phyloP scores from a whole-genome alignment of 306 rosid genomes.

The Cucumis cinereus region DNA sequence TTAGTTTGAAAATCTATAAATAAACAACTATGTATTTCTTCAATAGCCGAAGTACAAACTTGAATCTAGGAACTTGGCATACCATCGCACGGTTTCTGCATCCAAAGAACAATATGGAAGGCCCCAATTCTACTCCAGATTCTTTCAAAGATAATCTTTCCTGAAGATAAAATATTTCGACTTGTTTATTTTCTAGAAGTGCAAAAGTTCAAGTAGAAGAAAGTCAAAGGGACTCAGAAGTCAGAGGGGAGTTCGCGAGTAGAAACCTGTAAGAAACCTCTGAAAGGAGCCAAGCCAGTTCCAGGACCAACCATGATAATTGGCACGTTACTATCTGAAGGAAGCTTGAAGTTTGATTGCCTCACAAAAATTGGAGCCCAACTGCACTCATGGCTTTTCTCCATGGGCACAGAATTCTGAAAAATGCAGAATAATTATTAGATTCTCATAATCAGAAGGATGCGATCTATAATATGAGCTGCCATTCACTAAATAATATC shows the following conservation, averaged over 20 bases:
- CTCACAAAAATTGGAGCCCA: conserved; percentile 92
- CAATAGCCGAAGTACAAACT: background rate
- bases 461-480: background rate
- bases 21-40: background rate
- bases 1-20: background rate
- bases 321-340: conserved; percentile 66
- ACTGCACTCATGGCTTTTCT: conserved; percentile 59
- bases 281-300: conserved; percentile 98
- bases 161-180: conserved; percentile 23
- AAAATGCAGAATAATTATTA: background rate
- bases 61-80: conserved; percentile 11
- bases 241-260: conserved; percentile 15
- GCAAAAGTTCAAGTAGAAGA: background rate
- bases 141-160: conserved; percentile 76
- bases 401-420: conserved; percentile 64
- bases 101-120: conserved; percentile 71
- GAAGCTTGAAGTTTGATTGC: conserved; percentile 91
- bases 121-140: conserved; percentile 67
- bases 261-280: conserved; percentile 95
- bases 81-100: conserved; percentile 86
- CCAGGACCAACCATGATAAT: conserved; percentile 98
- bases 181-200: background rate
- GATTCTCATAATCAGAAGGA: background rate
- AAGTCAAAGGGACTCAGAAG: background rate
- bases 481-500: background rate